Conservation (phyloP, 2,329 filamentous ascomycete genomes). For the Fonsecaea erecta region DNA sequence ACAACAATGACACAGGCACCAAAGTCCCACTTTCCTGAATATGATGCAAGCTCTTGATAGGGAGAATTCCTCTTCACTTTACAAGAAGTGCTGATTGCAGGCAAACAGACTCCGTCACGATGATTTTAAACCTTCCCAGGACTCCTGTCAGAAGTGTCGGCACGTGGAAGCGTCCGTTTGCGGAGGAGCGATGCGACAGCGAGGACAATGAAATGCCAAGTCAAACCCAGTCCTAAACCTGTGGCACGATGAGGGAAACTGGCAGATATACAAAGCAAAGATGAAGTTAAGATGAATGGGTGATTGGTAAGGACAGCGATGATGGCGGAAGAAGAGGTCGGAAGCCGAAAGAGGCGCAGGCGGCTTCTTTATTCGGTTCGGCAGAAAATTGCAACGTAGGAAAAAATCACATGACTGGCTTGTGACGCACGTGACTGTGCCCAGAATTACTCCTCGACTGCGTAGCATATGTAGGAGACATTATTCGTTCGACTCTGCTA, state of each 20-base stretch:
- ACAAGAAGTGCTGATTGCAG: background rate
- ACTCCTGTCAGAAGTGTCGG: conserved; percentile 2
- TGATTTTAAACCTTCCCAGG: background rate
- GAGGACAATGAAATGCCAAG: conserved; percentile 16
- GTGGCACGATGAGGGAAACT: background rate
- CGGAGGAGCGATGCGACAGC: conserved; percentile 5
- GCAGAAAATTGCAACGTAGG: background rate
- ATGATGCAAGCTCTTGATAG: conserved; percentile 20
- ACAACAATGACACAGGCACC: conserved; percentile 14
- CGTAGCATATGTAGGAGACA: no score
- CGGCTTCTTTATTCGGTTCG: conserved; percentile 2
- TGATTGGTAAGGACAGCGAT: background rate
- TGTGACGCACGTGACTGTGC: background rate
- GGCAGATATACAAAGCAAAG: background rate
- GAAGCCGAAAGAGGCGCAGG: background rate
- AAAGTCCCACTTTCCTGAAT: conserved; percentile 12
- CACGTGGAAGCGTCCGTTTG: conserved; percentile 20
- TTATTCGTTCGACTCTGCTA: no score
- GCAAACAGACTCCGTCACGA: conserved; percentile 17
- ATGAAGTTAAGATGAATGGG: conserved; percentile 1
- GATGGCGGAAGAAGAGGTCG: conserved; percentile 2
- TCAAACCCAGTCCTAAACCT: background rate
- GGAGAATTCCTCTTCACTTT: background rate
- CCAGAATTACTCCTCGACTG: background rate
- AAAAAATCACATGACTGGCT: background rate